phyloP scores from a whole-genome alignment of 768 basidiomycete genomes.

The Mrakia hoshinonis region DNA sequence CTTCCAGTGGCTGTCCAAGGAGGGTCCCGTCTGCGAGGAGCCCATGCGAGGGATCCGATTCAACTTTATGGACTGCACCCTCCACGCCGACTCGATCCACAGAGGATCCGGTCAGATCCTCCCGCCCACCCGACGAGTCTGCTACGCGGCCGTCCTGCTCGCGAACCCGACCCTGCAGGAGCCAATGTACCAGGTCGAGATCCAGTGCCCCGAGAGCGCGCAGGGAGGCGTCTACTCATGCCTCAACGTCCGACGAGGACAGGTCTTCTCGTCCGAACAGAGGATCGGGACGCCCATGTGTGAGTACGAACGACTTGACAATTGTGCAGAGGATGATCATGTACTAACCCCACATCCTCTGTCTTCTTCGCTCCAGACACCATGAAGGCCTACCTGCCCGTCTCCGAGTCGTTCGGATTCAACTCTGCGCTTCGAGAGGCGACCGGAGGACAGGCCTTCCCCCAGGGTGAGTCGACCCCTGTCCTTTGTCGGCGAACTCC shows the following conservation, averaged over 20 bases:
- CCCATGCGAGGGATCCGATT: conserved; percentile 96
- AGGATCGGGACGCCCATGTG: conserved; percentile 81
- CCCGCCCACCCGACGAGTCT: conserved; percentile 89
- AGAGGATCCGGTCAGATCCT: conserved; percentile 97
- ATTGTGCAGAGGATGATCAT: background rate
- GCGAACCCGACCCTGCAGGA: conserved; percentile 88
- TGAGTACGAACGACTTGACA: background rate
- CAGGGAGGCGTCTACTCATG: conserved; percentile 92
- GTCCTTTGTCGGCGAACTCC: no score
- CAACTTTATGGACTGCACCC: conserved; percentile 90
- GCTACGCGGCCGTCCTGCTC: conserved; percentile 89
- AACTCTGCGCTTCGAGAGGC: conserved; percentile 87
- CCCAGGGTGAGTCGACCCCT: no score
- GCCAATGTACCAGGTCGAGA: conserved; percentile 64
- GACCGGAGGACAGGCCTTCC: conserved; percentile 96
- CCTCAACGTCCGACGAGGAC: conserved; percentile 88
- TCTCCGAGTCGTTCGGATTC: conserved; percentile 68
- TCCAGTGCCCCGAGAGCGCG: conserved; percentile 93
- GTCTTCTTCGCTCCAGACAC: conserved; percentile 69
- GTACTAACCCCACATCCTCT: background rate
- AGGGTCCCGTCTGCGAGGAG: conserved; percentile 92
- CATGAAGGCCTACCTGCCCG: conserved; percentile 63
- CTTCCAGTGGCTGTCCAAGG: conserved; percentile 99
- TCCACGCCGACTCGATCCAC: conserved; percentile 98
- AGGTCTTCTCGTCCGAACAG: conserved; percentile 97